Percentiles rank a stretch among this genome's conserved stretches.
Conservation (phyloP, 2,329 filamentous ascomycete genomes). For the Lasiodiplodia sp. region DNA sequence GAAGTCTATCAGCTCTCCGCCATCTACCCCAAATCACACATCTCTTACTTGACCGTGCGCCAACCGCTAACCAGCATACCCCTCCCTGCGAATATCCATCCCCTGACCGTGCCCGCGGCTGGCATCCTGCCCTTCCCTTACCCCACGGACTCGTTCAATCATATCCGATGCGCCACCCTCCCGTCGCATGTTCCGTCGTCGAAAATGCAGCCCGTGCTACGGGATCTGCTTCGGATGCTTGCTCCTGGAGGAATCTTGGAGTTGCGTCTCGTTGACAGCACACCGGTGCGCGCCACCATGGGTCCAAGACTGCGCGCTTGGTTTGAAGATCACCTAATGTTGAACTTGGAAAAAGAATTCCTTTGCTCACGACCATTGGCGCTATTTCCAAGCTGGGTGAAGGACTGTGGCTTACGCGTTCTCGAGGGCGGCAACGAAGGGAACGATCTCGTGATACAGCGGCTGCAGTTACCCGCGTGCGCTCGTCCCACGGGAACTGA, state of each 20-base stretch:
- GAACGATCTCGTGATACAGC: constrained; percentile 35
- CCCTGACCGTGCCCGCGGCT: constrained; percentile 42
- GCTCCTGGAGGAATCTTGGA: constrained; percentile 64
- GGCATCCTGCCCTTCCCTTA: constrained; percentile 61
- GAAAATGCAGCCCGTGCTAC: constrained; percentile 64
- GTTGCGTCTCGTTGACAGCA: constrained; percentile 68
- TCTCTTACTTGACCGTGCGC: constrained; percentile 47
- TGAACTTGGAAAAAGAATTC: constrained; percentile 66
- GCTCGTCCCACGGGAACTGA: constrained; percentile 26
- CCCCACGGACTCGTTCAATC: constrained; percentile 41
- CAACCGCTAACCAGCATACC: constrained; percentile 42
- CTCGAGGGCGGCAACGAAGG: constrained; percentile 20
- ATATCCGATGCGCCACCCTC: constrained; percentile 57
- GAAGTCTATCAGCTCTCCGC: constrained; percentile 56
- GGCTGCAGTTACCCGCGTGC: constrained; percentile 42
- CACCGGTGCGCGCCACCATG: constrained; percentile 62
- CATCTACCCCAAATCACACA: constrained; percentile 47
- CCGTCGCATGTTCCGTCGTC: constrained; percentile 64
- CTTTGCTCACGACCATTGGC: constrained; percentile 67
- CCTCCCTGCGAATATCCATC: constrained; percentile 42
- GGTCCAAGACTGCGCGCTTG: constrained; percentile 66
- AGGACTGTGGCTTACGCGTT: constrained; percentile 59
- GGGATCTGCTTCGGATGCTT: constrained; percentile 64
- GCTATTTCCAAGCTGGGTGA: constrained; percentile 66
- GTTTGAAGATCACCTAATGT: constrained; percentile 67